Conservation (phyloP, 176 grass and related monocot species). For the Triticum turgidum region DNA sequence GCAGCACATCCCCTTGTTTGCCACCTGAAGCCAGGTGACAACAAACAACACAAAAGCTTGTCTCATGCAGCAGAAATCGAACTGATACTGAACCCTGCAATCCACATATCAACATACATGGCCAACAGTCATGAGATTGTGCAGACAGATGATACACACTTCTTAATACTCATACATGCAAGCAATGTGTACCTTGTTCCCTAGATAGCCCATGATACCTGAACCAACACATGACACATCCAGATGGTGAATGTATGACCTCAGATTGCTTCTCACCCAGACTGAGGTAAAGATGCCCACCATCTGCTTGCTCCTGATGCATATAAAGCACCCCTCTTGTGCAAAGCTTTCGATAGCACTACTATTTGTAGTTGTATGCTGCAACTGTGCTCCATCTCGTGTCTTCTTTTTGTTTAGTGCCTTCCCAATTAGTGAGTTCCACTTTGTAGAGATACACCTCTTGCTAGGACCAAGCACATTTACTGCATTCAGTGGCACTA, state of each 20-base stretch:
- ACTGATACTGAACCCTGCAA: slow-evolving; percentile 85
- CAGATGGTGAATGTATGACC: slow-evolving; percentile 48
- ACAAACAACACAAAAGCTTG: slow-evolving; percentile 89
- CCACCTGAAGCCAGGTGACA: slow-evolving; percentile 95
- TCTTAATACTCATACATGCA: not conserved
- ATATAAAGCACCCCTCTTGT: slow-evolving; percentile 43
- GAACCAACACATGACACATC: slow-evolving; percentile 78
- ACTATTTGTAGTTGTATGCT: slow-evolving; percentile 31
- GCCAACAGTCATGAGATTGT: not conserved
- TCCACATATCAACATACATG: not conserved
- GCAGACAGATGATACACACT: not conserved
- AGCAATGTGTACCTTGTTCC: slow-evolving; percentile 76
- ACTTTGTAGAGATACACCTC: slow-evolving; percentile 59
- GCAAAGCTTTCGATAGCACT: slow-evolving; percentile 26
- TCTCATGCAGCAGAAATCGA: slow-evolving; percentile 68
- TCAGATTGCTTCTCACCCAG: slow-evolving; percentile 72
- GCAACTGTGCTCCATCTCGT: slow-evolving; percentile 15
- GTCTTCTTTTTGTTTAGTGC: slow-evolving; percentile 58
- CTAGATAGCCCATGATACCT: slow-evolving; percentile 87
- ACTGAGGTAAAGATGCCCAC: slow-evolving; percentile 81
- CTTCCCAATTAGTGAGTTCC: slow-evolving; percentile 69
- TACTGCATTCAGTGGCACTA: slow-evolving; percentile 77
- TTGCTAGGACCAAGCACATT: slow-evolving; percentile 89
- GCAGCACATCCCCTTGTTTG: slow-evolving; percentile 68
- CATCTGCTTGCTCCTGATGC: slow-evolving; percentile 95